A percentile compares a stretch with the other conserved stretches of the same genome.
These are phyloP conservation scores for Akanthomyces uredinophilus DNA, from an alignment of 2,329 filamentous ascomycete species.

Conservation along the genomic window DNA sequence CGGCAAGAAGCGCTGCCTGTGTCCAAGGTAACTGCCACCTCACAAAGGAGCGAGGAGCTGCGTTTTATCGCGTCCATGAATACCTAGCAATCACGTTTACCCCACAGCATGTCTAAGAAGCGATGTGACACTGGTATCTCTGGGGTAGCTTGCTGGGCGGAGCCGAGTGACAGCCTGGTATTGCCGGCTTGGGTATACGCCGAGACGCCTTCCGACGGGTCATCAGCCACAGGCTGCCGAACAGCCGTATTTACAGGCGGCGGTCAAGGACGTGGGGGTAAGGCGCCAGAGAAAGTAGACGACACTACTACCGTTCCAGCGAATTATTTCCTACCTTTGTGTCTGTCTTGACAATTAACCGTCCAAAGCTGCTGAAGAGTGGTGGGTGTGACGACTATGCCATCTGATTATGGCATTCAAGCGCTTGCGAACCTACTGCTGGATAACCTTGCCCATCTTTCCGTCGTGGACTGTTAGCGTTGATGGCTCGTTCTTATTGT, in stretches of 20 bases:
- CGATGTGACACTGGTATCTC: slow-evolving; percentile 4
- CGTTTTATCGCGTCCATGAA: not conserved
- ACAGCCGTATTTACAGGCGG: not conserved
- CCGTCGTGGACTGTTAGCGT: too few relatives aligned
- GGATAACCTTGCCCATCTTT: too few relatives aligned
- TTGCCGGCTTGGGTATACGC: not conserved
- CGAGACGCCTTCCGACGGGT: not conserved
- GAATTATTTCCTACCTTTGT: too few relatives aligned
- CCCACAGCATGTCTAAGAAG: not conserved
- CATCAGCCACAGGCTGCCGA: slow-evolving; percentile 3
- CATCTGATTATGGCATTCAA: too few relatives aligned
- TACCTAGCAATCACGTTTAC: not conserved
- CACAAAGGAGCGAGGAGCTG: not conserved
- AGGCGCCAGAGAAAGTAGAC: too few relatives aligned
- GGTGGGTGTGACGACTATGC: too few relatives aligned
- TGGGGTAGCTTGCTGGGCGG: not conserved
- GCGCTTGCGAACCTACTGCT: too few relatives aligned
- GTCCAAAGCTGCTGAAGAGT: too few relatives aligned
- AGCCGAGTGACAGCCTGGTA: not conserved
- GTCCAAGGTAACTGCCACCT: not conserved
- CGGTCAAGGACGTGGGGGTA: too few relatives aligned
- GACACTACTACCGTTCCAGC: too few relatives aligned
- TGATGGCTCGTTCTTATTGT: too few relatives aligned
- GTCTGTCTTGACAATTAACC: too few relatives aligned
- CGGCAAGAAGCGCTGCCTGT: not conserved